Base-by-base conservation (phyloP, 805 yeast species). In the Torulaspora maleeae region DNA sequence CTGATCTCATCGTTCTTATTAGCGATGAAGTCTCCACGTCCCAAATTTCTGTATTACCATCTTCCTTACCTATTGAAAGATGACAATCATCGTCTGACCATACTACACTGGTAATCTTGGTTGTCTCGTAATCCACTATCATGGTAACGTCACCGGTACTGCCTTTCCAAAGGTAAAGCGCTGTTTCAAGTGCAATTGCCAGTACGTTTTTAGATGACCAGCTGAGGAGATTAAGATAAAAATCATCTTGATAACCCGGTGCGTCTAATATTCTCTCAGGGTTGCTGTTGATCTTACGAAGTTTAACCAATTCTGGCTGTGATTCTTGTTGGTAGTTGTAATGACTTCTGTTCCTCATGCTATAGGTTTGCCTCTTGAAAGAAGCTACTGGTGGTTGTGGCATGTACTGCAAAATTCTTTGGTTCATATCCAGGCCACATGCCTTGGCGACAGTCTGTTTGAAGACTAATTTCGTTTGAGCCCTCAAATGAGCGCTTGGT, bases 211-310 rank as follows among this genome's bases (percentile, higher is more conserved):
- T 79, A 52, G 71, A 70, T 6, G 96, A 89, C 98, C 99, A 93
- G 49, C 89, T 80, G 43, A 93, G 65, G 33, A 91, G 71, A 60
- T 89, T 89, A 43, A 89, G 73, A 63, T 91, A 93, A 64, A 89
- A 93, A 68, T 93, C 99, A 65, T 93, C 96, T 17, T 83, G 76
- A 47, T 90, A 75, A 0, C 96, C 96, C 0, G 99, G 99, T 0
- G 98, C 99, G 68, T 93, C 99, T 33, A 93, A 72, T 1, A 93
- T 95, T 51, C 95, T 77, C 53, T 87, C 96, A 1, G 99, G 98
- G 27, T 87, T 86, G 0, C 87, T 79, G 20, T 95, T 87, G 38
- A 93, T 75, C 55, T 81, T 82, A 53, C 95, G 79, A 39, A 86
- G 77, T 56, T 89, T 72, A 13, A 85, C 80, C 29, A 80, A 74